These are phyloP conservation scores for Neurospora sp. DNA, from an alignment of 2,329 filamentous ascomycete genomes.

Conservation along the genomic window DNA sequence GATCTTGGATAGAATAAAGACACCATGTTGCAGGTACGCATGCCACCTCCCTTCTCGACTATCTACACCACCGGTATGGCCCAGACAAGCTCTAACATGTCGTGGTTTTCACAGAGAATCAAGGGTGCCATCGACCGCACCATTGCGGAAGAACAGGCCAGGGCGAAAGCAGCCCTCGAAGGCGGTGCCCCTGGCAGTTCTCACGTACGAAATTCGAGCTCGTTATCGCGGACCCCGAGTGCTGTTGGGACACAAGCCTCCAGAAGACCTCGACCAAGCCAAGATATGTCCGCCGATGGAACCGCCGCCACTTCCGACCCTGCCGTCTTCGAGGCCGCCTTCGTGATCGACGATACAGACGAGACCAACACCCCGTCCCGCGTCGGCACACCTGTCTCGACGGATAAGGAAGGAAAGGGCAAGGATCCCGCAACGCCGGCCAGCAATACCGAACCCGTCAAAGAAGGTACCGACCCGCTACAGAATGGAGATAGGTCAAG, in stretches of 20 bases:
- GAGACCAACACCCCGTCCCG: slow-evolving; percentile 39
- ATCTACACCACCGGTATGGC: neutral
- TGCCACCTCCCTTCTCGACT: neutral
- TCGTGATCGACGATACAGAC: slow-evolving; percentile 78
- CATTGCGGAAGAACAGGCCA: slow-evolving; percentile 85
- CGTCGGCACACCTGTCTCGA: slow-evolving; percentile 33
- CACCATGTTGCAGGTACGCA: slow-evolving; percentile 23
- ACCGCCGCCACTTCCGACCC: slow-evolving; percentile 58
- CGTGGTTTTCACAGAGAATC: slow-evolving; percentile 48
- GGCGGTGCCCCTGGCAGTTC: slow-evolving; percentile 14
- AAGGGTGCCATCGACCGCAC: slow-evolving; percentile 77
- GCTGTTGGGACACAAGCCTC: slow-evolving; percentile 23
- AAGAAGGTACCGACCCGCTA: neutral
- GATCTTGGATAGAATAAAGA: neutral
- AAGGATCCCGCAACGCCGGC: slow-evolving; percentile 4
- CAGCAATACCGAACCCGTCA: neutral
- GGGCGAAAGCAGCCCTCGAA: slow-evolving; percentile 45
- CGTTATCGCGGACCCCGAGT: slow-evolving; percentile 29
- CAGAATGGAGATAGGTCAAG: slow-evolving; percentile 5
- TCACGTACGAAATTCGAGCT: slow-evolving; percentile 28
- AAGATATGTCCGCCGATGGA: slow-evolving; percentile 28
- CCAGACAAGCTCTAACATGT: slow-evolving; percentile 3
- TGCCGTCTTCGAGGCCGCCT: slow-evolving; percentile 76
- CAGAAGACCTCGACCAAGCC: slow-evolving; percentile 25
- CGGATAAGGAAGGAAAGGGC: slow-evolving; percentile 23